Base-by-base conservation (phyloP, 164 flowering plant genomes). In the Hamamelis virginiana region DNA sequence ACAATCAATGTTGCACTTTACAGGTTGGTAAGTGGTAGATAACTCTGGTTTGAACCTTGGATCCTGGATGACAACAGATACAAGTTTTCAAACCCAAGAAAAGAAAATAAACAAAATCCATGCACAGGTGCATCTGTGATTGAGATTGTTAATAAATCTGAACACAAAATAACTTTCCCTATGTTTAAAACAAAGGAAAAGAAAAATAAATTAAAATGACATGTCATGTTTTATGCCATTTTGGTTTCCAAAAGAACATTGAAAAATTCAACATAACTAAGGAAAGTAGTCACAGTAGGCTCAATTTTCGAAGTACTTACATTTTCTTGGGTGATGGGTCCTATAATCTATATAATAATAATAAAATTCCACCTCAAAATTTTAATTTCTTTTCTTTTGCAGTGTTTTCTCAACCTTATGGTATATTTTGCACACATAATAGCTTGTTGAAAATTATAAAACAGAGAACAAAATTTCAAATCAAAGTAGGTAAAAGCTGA, bases 1-100 rank as follows among this genome's bases (percentile, higher is more conserved):
- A 77, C 99, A 96, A 67, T 89, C 94, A 48, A 76, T 18, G 70
- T 80, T 87, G 81, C 98, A 96, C 68, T 87, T 93, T 38, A 90
- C 82, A 14, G 97, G 85, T 67, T 88, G 74, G 64, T 96, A 96
- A 23, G 91, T 89, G 78, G 77, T 88, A 22, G 99, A 96, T 75
- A 75, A 71, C 6, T 93, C 94, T 21, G 97, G 98, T 69, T 89
- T 89, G 71, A 96, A 96, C 73, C 72, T 89, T 13, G 98, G 97
- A 76, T 96, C 97, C 99, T 96, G 75, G 43, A 28, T 26, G 26
- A 69, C 51, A 58, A 69, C 62, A 72, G 44, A 26, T 46, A 67
- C 58, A n/a, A 64, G 2, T 28, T 2, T 33, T 33, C 41, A 33
- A 33, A 2, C 41, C 6, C 41, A 6, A 2, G 41, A 2, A 33